Base-by-base conservation (phyloP, 306 rosid genomes). In the Citrullus amarus region DNA sequence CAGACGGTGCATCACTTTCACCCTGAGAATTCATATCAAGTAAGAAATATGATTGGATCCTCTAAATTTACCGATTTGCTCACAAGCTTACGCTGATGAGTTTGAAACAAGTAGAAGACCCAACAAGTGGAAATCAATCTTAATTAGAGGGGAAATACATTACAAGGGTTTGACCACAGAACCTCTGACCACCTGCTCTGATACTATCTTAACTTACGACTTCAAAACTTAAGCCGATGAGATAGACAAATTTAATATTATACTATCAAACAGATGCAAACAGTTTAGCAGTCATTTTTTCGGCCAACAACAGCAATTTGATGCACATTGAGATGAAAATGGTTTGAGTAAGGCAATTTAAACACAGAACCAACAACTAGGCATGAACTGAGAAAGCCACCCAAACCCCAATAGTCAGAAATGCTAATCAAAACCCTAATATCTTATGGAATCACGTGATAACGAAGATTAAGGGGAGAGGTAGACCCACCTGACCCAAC, bases 1-100 rank as follows among this genome's bases (percentile, higher is more conserved):
- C 91, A 77, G 80, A 36, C 56, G 98, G 98, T 32, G 80, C 79
- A 87, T 93, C 98, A 82, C 98, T 93, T 86, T 91, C 98, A 54
- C 98, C 98, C 93, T 93, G 83, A 57, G 25, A 81, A 84, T 25
- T 62, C 5, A 70, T 70, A 70, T 15, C 59, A 69, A 81, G 79
- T 84, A 30, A 83, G 78, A 36, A 74, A 13, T 81, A 78, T 15
- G 79, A 48, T 58, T 39, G 66, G 53, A 62, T 12, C 63, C 30
- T 6, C 6, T 36, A 2, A 36, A 3, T 2, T 36, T 5, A 36
- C 39, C 39, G 4, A 36, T 36, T 36, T 0, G 4, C 39, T 5
- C 6, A 36, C 2, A 36, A 36, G 4, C 39, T 32, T 32, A 32
- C 2, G 34, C 34, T 32, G 34, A 32, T 32, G 22, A 22, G 22